Conservation (phyloP, 2,329 filamentous ascomycete species). For the Calonectria hawksworthii region DNA sequence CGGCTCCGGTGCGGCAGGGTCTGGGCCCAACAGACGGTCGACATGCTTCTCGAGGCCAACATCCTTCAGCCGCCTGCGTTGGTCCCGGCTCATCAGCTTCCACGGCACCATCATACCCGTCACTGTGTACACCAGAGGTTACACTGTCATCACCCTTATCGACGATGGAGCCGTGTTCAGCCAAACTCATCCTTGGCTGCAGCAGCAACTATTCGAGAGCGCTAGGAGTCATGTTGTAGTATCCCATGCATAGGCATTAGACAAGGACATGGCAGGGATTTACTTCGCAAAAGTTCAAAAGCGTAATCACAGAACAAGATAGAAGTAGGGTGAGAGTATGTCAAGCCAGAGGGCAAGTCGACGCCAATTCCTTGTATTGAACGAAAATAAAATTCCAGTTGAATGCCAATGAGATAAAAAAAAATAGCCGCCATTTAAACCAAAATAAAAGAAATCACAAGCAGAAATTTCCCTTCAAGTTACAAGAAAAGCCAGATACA, state of each 20-base stretch:
- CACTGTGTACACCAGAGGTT: slow-evolving; percentile 39
- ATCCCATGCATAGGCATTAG: background rate
- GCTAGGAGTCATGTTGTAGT: background rate
- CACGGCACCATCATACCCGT: slow-evolving; percentile 40
- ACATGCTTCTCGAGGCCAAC: slow-evolving; percentile 26
- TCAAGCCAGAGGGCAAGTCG: background rate
- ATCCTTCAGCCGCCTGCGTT: slow-evolving; percentile 33
- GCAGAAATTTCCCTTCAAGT: background rate
- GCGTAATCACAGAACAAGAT: background rate
- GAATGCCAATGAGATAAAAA: slow-evolving; percentile 6
- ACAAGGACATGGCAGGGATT: too few relatives aligned
- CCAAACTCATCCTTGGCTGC: background rate
- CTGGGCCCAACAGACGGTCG: slow-evolving; percentile 30
- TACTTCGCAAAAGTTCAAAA: background rate
- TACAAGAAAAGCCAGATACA: slow-evolving; percentile 3
- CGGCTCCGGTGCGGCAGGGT: slow-evolving; percentile 14
- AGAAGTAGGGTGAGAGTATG: background rate
- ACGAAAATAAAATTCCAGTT: background rate
- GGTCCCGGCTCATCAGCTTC: slow-evolving; percentile 22
- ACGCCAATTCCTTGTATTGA: slow-evolving; percentile 15
- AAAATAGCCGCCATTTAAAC: background rate
- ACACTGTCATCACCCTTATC: slow-evolving; percentile 39
- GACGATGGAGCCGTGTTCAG: slow-evolving; percentile 27
- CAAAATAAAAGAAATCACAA: background rate
- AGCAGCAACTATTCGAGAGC: background rate